Conservation (phyloP, 495 filamentous ascomycete genomes). For the Penicillium psychrofluorescens region DNA sequence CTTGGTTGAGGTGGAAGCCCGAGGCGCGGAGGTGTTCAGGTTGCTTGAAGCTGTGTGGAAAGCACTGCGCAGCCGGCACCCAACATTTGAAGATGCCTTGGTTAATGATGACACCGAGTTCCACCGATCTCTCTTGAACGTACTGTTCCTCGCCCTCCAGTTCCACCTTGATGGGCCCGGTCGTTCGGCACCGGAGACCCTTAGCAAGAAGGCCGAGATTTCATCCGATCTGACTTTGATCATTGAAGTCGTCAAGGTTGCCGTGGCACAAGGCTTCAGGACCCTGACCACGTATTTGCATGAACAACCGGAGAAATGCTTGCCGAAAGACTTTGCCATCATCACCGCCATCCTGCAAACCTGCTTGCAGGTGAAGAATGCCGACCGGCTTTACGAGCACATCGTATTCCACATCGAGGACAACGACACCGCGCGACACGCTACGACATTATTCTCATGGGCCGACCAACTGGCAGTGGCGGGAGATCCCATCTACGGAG, state of each 20-base stretch:
- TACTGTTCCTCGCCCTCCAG: conserved; percentile 76
- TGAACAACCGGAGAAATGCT: conserved; percentile 44
- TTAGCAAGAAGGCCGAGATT: conserved; percentile 30
- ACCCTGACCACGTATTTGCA: conserved; percentile 71
- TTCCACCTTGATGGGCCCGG: conserved; percentile 39
- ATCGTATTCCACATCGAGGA: conserved; percentile 60
- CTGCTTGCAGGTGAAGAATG: conserved; percentile 56
- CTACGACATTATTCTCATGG: conserved; percentile 89
- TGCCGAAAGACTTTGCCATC: conserved; percentile 70
- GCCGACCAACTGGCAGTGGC: conserved; percentile 64
- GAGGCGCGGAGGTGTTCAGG: conserved; percentile 50
- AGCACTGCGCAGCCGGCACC: conserved; percentile 53
- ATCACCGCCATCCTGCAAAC: conserved; percentile 85
- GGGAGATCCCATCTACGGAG: conserved; percentile 89
- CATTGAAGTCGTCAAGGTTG: conserved; percentile 64
- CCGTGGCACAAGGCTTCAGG: conserved; percentile 77
- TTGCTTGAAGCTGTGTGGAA: conserved; percentile 62
- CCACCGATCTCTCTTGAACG: conserved; percentile 73
- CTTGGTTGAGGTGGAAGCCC: conserved; percentile 56
- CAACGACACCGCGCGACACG: conserved; percentile 63
- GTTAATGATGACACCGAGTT: conserved; percentile 58
- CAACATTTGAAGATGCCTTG: conserved; percentile 58
- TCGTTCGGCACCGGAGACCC: conserved; percentile 21
- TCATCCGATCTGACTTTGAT: conserved; percentile 44
- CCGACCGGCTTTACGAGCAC: conserved; percentile 43